Evolutionary conservation across 2,329 filamentous ascomycete genomes (phyloP).

Genomic region (Colletotrichum scovillei): DNA sequence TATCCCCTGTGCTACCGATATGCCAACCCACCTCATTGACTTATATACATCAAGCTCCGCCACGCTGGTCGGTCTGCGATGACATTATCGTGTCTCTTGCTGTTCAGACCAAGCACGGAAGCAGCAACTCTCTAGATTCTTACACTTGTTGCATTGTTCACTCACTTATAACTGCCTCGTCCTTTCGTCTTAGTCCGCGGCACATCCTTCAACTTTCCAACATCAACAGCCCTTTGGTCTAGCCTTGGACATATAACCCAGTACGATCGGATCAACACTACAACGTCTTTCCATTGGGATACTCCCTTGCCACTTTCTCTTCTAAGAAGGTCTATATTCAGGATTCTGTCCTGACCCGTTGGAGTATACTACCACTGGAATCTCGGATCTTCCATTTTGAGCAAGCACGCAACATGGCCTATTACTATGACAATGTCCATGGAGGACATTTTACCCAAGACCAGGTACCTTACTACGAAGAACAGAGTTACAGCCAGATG

Average conservation of each 20-base stretch:
- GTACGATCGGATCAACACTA: not conserved
- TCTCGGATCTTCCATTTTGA: not conserved
- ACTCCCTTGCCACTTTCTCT: not conserved
- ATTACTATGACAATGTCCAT: constrained; percentile 6
- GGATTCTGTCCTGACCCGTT: not conserved
- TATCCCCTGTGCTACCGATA: not conserved
- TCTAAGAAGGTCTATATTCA: not conserved
- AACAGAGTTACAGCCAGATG: constrained; percentile 17
- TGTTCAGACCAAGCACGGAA: not conserved
- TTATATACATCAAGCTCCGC: constrained; percentile 28
- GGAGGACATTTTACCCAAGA: constrained; percentile 9
- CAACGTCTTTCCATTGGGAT: not conserved
- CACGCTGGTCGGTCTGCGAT: constrained; percentile 9
- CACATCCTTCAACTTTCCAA: not conserved
- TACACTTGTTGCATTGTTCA: not conserved
- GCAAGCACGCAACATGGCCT: constrained; percentile 11
- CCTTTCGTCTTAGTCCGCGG: not conserved
- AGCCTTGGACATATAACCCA: not conserved
- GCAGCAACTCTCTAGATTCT: not conserved
- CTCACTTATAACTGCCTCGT: constrained; percentile 14
- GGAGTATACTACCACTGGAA: not conserved
- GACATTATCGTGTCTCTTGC: not conserved
- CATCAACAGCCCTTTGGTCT: not conserved
- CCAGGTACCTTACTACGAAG: constrained; percentile 13
- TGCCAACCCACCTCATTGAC: not conserved